phyloP scores from a whole-genome alignment of 768 basidiomycete species.

The Lactarius sp. region DNA sequence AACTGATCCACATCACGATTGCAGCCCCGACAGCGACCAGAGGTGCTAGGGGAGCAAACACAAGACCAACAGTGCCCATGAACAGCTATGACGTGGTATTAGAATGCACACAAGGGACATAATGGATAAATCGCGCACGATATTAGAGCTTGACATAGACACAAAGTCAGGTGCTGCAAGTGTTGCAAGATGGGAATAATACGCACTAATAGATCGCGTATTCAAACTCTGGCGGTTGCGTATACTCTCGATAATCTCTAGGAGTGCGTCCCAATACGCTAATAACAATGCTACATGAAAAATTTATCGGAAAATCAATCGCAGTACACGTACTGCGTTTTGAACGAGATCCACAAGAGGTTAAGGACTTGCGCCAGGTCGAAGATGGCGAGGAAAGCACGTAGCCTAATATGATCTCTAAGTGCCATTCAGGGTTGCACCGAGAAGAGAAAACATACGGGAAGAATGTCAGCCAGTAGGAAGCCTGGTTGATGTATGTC shows the following conservation, averaged over 20 bases:
- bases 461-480: conserved; percentile 92
- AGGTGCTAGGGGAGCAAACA: conserved; percentile 93
- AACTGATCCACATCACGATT: conserved; percentile 82
- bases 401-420: conserved; percentile 47
- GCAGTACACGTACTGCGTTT: conserved; percentile 57
- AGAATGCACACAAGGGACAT: conserved; percentile 19
- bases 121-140: conserved; percentile 37
- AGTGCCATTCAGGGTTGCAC: not conserved
- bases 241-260: conserved; percentile 86
- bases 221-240: conserved; percentile 84
- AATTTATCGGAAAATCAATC: not conserved
- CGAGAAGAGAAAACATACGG: conserved; percentile 51
- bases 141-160: conserved; percentile 43
- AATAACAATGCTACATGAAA: conserved; percentile 13
- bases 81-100: conserved; percentile 49
- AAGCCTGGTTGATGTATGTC: conserved; percentile 88
- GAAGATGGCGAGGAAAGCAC: conserved; percentile 92
- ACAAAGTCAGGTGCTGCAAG: conserved; percentile 14
- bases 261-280: conserved; percentile 85
- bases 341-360: conserved; percentile 78
- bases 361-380: conserved; percentile 96
- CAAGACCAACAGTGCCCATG: conserved; percentile 88
- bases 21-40: conserved; percentile 80
- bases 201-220: conserved; percentile 81
- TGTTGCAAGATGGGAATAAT: not conserved